Evolutionary conservation across 2,329 filamentous ascomycete species (phyloP).

Genomic region (Rhexocercosporidium sp.): DNA sequence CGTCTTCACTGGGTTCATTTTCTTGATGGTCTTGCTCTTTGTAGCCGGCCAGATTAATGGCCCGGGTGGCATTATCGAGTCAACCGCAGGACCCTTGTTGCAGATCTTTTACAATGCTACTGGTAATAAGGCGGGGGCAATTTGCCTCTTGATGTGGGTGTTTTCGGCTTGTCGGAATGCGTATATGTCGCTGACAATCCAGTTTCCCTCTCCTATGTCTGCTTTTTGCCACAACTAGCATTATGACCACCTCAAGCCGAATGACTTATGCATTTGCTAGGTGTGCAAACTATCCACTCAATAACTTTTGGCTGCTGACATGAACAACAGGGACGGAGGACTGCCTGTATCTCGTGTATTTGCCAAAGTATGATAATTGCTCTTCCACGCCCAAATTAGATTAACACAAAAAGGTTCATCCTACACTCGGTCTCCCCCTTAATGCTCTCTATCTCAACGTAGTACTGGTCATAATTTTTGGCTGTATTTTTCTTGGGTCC

Average conservation of each 20-base stretch:
- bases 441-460: conserved; percentile 69
- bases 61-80: conserved; percentile 49
- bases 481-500: conserved; percentile 71
- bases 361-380: conserved; percentile 44
- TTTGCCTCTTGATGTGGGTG: conserved; percentile 35
- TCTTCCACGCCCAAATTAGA: background rate
- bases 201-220: conserved; percentile 66
- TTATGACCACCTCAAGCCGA: conserved; percentile 69
- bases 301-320: background rate
- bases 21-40: conserved; percentile 46
- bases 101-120: conserved; percentile 57
- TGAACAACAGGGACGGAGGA: conserved; percentile 59
- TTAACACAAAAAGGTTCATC: conserved; percentile 52
- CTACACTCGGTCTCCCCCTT: conserved; percentile 65
- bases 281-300: background rate
- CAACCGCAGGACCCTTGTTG: conserved; percentile 53
- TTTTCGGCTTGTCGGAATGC: background rate
- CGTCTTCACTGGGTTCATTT: conserved; percentile 52
- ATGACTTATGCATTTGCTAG: conserved; percentile 70
- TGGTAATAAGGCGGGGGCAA: conserved; percentile 42
- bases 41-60: conserved; percentile 39
- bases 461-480: conserved; percentile 67
- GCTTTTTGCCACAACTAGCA: conserved; percentile 65
- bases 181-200: conserved; percentile 11
- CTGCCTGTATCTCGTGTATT: conserved; percentile 66